These are phyloP conservation scores for Balakata baccata DNA, from an alignment of 345 rosid species.

Conservation along the genomic window DNA sequence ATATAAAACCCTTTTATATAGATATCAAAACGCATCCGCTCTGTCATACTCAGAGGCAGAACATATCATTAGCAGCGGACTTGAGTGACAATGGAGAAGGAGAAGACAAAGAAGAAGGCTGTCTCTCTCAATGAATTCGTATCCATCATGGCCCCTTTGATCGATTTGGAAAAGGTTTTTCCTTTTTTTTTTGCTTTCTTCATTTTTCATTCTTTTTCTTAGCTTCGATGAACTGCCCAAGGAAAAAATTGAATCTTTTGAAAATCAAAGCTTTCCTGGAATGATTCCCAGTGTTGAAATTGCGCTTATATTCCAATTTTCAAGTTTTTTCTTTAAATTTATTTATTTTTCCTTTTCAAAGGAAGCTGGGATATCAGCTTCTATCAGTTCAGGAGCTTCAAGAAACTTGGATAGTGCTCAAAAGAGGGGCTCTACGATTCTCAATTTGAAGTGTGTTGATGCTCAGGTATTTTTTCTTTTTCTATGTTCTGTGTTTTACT, in stretches of 20 bases:
- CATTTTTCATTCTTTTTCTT: neutral
- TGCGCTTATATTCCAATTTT: neutral
- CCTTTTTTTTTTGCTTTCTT: slow-evolving; percentile 1
- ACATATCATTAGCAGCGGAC: neutral
- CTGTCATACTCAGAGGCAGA: neutral
- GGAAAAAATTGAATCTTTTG: neutral
- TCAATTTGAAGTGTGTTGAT: slow-evolving; percentile 77
- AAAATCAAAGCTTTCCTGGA: neutral
- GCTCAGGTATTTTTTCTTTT: slow-evolving; percentile 49
- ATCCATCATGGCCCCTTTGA: slow-evolving; percentile 60
- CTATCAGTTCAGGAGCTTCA: slow-evolving; percentile 59
- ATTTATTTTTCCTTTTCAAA: slow-evolving; percentile 16
- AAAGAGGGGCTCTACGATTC: slow-evolving; percentile 66
- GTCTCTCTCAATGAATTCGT: slow-evolving; percentile 66
- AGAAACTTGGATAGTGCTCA: slow-evolving; percentile 64
- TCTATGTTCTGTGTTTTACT: neutral
- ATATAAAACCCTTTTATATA: too few relatives aligned
- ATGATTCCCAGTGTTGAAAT: neutral
- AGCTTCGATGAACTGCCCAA: neutral
- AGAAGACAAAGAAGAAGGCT: slow-evolving; percentile 44
- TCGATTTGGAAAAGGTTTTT: slow-evolving; percentile 71
- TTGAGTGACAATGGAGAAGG: slow-evolving; percentile 18
- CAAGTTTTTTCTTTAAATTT: neutral
- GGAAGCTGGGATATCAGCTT: slow-evolving; percentile 85
- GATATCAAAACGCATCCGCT: neutral